Evolutionary conservation across 441 rosid genomes (phyloP), one percentile per base, ranked within the genome.

Genomic region (Gossypium armourianum): DNA sequence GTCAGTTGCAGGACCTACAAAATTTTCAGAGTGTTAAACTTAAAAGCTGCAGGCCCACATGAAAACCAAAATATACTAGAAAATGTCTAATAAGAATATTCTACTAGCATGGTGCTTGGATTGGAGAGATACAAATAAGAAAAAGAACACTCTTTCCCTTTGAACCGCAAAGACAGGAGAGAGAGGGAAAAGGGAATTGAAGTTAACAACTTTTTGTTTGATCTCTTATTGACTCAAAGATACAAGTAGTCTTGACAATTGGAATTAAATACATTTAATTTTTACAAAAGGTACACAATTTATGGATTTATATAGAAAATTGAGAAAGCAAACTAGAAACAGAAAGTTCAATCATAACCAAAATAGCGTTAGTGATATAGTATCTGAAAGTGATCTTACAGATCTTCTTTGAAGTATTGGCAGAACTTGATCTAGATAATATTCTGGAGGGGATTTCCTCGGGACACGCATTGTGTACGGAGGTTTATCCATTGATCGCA

Each of bases 381-480:
- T 10, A 71, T 10, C 47, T 52, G 26, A 28, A 54, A 72, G 62
- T 60, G 45, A 45, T 26, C 91, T 84, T 85, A 90, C 96, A 68
- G 71, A 88, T 87, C 97, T 89, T 76, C 97, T 88, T 64, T 79
- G 49, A 24, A 94, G 87, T 71, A 92, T 80, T 26, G 97, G 99
- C 74, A 92, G 88, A 64, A 92, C 97, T 90, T 94, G 99, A 76
- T 90, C 97, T 20, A 92, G 83, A 79, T 94, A 94, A 80, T 92
- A 94, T 76, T 92, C 97, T 4, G 96, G 92, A 29, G 89, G 80
- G 29, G 97, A 94, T 81, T 94, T 94, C 79, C 99, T 88, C 0
- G 99, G 97, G 32, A 92, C 96, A 68, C 99, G 97, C 87, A 87
- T 94, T 9, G 97, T 87, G 67, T 92, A 92, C 2, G 97, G 99